Conservation (phyloP, 2,329 filamentous ascomycete genomes). For the Westerdykella sp. region DNA sequence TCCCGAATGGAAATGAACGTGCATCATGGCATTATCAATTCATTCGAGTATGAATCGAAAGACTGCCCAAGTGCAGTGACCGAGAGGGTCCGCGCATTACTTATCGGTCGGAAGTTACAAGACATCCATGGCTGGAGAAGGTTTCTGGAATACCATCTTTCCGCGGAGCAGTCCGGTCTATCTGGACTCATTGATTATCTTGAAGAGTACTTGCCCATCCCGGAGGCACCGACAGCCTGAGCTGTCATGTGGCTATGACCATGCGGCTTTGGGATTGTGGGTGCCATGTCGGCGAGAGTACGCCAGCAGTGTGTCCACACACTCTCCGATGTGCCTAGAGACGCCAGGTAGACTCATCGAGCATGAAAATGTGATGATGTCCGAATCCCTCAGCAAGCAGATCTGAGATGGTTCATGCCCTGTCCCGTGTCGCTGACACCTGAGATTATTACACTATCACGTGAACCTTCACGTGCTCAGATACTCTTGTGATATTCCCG, state of each 20-base stretch:
- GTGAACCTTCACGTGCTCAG: too few relatives aligned
- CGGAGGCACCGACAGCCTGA: slow-evolving; percentile 9
- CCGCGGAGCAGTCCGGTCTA: neutral
- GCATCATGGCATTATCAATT: slow-evolving; percentile 55
- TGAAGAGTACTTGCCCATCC: slow-evolving; percentile 19
- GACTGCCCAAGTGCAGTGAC: slow-evolving; percentile 4
- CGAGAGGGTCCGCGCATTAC: slow-evolving; percentile 12
- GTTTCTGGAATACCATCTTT: slow-evolving; percentile 7
- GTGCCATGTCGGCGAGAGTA: too few relatives aligned
- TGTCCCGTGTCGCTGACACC: too few relatives aligned
- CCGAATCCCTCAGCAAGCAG: too few relatives aligned
- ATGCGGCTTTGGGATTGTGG: too few relatives aligned
- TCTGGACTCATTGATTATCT: slow-evolving; percentile 12
- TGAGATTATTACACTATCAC: too few relatives aligned
- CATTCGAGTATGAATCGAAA: slow-evolving; percentile 28
- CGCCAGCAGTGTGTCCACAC: too few relatives aligned
- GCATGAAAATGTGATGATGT: too few relatives aligned
- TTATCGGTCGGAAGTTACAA: slow-evolving; percentile 42
- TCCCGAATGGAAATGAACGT: slow-evolving; percentile 20
- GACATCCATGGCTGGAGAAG: slow-evolving; percentile 42
- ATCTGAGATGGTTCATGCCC: too few relatives aligned
- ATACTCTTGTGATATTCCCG: too few relatives aligned
- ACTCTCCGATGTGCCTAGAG: too few relatives aligned
- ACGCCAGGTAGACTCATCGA: too few relatives aligned
- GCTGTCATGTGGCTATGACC: neutral